Base-by-base conservation (phyloP, 306 rosid genomes). In the Albizia julibrissin region DNA sequence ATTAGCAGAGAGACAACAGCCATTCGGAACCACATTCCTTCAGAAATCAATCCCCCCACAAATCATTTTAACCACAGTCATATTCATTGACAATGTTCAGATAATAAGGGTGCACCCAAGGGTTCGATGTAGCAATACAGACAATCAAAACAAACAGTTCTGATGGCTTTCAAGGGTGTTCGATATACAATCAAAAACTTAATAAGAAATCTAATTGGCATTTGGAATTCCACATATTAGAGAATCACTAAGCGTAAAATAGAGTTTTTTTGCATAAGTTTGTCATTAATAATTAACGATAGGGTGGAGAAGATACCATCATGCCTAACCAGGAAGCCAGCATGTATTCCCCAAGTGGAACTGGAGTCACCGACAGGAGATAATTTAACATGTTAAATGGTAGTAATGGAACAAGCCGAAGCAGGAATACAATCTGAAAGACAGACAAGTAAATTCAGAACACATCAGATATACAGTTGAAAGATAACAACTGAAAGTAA, bases 311-410 rank as follows among this genome's bases (percentile, higher is more conserved):
- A 77, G 29, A 76, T 89, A 93, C 97, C 98, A 95, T 88, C 98
- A 93, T 95, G 85, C 98, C 98, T 75, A 95, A 76, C 98, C 98
- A 95, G 54, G 97, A 91, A 78, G 98, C 91, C 85, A 95, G 83
- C 78, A 89, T 80, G 90, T 93, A 95, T 77, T 89, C 92, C 72
- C 89, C 89, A 21, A 91, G 19, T 47, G 97, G 49, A 90, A 93
- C 88, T 24, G 98, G 97, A 75, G 98, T 95, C 79, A 95, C 97
- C 5, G 98, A 89, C 29, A 95, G 88, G 71, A 95, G 90, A 84
- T 93, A 95, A 82, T 95, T 95, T 84, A 93, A 80, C 84, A 93
- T 80, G 88, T 29, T 91, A 69, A 89, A 95, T 39, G 98, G 98
- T 29, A 95, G 91, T 42, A 93, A 79, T 49, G 98, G 98, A 81